Base-by-base conservation (phyloP, 495 filamentous ascomycete species). In the Astrothelium subdiscretum region DNA sequence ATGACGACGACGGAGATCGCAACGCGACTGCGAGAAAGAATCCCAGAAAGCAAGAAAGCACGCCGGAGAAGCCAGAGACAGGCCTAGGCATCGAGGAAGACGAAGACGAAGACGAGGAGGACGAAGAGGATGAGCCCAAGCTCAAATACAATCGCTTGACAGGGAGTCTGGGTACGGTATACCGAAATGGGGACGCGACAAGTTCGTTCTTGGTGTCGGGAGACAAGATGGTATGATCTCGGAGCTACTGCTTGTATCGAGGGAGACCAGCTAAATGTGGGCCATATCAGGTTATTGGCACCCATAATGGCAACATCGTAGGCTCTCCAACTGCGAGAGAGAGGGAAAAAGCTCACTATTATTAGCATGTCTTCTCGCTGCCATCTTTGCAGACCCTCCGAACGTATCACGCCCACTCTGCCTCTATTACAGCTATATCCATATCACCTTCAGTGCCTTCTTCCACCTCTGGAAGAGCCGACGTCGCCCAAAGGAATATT, bases 221-320 rank as follows among this genome's bases (percentile, higher is more conserved):
- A 29, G 94, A 97, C 77, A 97, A 96, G 77, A 96, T 97, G 91
- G 90, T 92, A 78, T 64, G 81, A 54, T 58, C 26, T 42, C 31
- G 20, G 31, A 18, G 13, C 32, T 29, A 5, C 20, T 48, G 22
- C 22, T 13, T 22, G 29, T 15, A 18, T 32, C 20, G 22, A 31
- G 5, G 11, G 35, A 59, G 11, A n/a, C 15, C 52, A 26, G 31
- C 44, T 27, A 63, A 63, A 63, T 65, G 71, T 57, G 73, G 59
- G 3, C 44, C 15, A 68, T 42, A 67, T 31, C 74, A 95, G 90
- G 87, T 97, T 61, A 78, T 95, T 65, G 94, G 94, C 66, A 96
- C 95, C 3, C 94, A 98, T 73, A 97, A 96, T 75, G 94, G 94
- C 66, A 96, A 94, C 68, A 90, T 97, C 67, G 91, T 95, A 79